Conservation (phyloP, 257 asterid genomes). For the Lycium barbarum region DNA sequence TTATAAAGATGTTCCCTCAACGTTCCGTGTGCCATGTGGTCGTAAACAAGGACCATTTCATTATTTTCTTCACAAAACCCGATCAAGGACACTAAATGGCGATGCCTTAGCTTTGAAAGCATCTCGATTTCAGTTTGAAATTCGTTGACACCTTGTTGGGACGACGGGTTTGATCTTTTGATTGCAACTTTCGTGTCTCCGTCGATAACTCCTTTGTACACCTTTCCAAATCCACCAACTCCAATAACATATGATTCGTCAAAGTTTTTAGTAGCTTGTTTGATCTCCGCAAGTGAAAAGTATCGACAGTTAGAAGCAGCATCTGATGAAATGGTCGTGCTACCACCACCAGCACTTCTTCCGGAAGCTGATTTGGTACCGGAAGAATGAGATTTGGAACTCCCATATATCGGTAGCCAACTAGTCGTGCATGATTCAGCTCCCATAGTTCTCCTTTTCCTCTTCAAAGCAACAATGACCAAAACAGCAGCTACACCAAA, state of each 20-base stretch:
- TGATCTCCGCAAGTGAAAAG: conserved; percentile 75
- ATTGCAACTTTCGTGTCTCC: conserved; percentile 68
- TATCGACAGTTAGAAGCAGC: conserved; percentile 85
- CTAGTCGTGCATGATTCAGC: conserved; percentile 49
- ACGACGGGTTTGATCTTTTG: conserved; percentile 89
- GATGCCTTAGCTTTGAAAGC: conserved; percentile 79
- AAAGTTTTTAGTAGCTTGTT: conserved; percentile 73
- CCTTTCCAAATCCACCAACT: conserved; percentile 92
- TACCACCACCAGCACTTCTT: conserved; percentile 43
- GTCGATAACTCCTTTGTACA: conserved; percentile 78
- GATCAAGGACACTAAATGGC: conserved; percentile 80
- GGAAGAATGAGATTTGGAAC: conserved; percentile 45
- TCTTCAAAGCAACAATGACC: conserved; percentile 50
- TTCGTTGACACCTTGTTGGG: conserved; percentile 85
- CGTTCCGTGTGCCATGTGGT: conserved; percentile 85
- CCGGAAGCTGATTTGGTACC: conserved; percentile 56
- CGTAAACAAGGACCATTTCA: conserved; percentile 87
- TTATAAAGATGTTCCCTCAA: conserved; percentile 83
- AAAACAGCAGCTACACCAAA: conserved; percentile 71
- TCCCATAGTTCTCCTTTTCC: conserved; percentile 47
- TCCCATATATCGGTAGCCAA: conserved; percentile 88
- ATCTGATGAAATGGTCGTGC: conserved; percentile 68
- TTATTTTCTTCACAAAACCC: conserved; percentile 88
- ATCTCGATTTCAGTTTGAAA: conserved; percentile 90
- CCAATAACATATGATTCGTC: conserved; percentile 92